These are phyloP conservation scores for Suhomyces anneliseae DNA, from an alignment of 1,139 yeast species.

Conservation along the genomic window DNA sequence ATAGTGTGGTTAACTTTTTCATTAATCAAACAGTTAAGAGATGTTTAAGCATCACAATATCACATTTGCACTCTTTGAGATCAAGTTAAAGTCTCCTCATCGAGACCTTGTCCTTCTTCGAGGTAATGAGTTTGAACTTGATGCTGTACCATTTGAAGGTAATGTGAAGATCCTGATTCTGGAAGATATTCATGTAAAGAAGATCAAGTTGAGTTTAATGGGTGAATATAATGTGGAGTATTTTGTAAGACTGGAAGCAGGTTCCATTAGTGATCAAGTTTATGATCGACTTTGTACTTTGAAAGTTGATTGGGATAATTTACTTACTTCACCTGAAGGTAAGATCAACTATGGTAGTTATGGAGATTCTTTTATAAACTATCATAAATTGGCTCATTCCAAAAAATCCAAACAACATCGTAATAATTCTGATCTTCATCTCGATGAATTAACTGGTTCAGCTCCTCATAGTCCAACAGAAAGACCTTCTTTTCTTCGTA, in stretches of 20 bases:
- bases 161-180: slow-evolving; percentile 55
- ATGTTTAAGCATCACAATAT: slow-evolving; percentile 27
- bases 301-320: slow-evolving; percentile 60
- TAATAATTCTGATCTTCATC: slow-evolving; percentile 5
- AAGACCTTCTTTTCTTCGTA: slow-evolving; percentile 19
- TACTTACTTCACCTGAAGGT: slow-evolving; percentile 51
- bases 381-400: slow-evolving; percentile 14
- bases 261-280: slow-evolving; percentile 41
- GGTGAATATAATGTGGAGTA: slow-evolving; percentile 61
- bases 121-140: slow-evolving; percentile 61
- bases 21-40: no score
- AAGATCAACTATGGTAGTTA: slow-evolving; percentile 42
- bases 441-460: background rate
- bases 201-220: slow-evolving; percentile 44
- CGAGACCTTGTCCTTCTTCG: slow-evolving; percentile 53
- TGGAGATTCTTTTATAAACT: slow-evolving; percentile 33
- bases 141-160: slow-evolving; percentile 55
- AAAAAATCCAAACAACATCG: slow-evolving; percentile 6
- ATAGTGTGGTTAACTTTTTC: no score
- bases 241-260: slow-evolving; percentile 40
- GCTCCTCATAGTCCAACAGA: slow-evolving; percentile 4
- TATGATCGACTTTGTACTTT: slow-evolving; percentile 52
- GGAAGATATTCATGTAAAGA: slow-evolving; percentile 50
- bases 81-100: slow-evolving; percentile 48
- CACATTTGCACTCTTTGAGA: slow-evolving; percentile 33